These are phyloP conservation scores for Cymbopogon flexuosus DNA, from an alignment of 202 grass and related monocot genomes.

Conservation along the genomic window DNA sequence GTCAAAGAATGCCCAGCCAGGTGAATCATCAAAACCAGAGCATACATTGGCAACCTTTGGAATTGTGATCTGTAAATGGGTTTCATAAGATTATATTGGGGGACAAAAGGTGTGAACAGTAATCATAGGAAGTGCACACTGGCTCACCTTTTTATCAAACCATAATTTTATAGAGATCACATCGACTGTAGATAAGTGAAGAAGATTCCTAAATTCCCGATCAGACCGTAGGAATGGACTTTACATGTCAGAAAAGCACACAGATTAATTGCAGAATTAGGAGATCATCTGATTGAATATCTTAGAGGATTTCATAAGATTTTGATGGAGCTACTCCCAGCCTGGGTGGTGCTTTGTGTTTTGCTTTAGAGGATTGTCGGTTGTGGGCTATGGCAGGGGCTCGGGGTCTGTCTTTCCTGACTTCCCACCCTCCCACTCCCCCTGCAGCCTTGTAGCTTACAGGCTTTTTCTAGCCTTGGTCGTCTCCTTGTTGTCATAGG, in stretches of 20 bases:
- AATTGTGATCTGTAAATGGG: constrained; percentile 57
- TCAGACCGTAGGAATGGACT: constrained; percentile 54
- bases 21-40: constrained; percentile 62
- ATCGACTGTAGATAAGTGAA: constrained; percentile 53
- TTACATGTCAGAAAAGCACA: constrained; percentile 26
- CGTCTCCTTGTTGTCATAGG: too few relatives aligned
- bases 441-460: too few relatives aligned
- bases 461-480: too few relatives aligned
- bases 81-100: constrained; percentile 5
- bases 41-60: constrained; percentile 69
- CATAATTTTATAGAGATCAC: constrained; percentile 74
- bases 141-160: constrained; percentile 74
- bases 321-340: too few relatives aligned
- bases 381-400: too few relatives aligned
- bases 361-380: too few relatives aligned
- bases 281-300: too few relatives aligned
- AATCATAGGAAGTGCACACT: background rate
- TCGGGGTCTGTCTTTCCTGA: too few relatives aligned
- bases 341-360: too few relatives aligned
- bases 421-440: too few relatives aligned
- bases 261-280: constrained; percentile 20
- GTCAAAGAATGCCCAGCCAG: constrained; percentile 73
- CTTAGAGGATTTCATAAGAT: too few relatives aligned
- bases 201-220: constrained; percentile 69
- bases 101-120: constrained; percentile 1